These are phyloP conservation scores for Scheffersomyces parashehatae DNA, from an alignment of 1,139 yeast genomes.

Conservation along the genomic window DNA sequence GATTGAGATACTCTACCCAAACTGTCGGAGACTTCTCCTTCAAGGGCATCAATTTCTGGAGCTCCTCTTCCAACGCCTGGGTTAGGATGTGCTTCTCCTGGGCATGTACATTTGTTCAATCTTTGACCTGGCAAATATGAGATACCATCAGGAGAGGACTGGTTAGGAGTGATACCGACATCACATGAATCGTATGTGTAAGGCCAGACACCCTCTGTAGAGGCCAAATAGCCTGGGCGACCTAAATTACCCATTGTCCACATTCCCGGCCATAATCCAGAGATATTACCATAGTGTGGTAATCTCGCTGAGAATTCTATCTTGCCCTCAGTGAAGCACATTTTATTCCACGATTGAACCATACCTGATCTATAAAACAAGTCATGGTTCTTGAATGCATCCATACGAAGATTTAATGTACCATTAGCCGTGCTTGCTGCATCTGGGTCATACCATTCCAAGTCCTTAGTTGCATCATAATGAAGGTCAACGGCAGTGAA, in stretches of 20 bases:
- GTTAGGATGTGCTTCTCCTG: slow-evolving; percentile 29
- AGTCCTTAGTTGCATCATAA: slow-evolving; percentile 77
- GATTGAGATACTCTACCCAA: slow-evolving; percentile 30
- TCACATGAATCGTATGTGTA: slow-evolving; percentile 81
- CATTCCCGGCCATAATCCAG: slow-evolving; percentile 88
- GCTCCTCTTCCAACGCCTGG: slow-evolving; percentile 30
- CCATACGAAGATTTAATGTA: slow-evolving; percentile 63
- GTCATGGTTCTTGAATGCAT: slow-evolving; percentile 70
- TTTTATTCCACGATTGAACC: slow-evolving; percentile 82
- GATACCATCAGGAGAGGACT: slow-evolving; percentile 78
- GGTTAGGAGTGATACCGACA: slow-evolving; percentile 86
- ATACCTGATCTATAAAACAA: slow-evolving; percentile 79
- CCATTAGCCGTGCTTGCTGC: slow-evolving; percentile 73
- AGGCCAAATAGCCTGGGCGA: slow-evolving; percentile 76
- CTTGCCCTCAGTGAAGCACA: slow-evolving; percentile 78
- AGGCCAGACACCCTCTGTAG: slow-evolving; percentile 90
- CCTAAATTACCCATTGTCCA: slow-evolving; percentile 90
- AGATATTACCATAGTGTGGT: slow-evolving; percentile 67
- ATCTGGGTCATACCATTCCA: slow-evolving; percentile 90
- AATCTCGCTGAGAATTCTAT: slow-evolving; percentile 69
- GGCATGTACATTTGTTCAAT: slow-evolving; percentile 41
- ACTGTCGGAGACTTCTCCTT: slow-evolving; percentile 20
- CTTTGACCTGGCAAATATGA: slow-evolving; percentile 79
- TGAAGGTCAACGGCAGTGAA: slow-evolving; percentile 76
- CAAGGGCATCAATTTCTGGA: slow-evolving; percentile 32